A percentile compares a stretch with the other conserved stretches of the same genome.
Conservation (phyloP, 164 flowering plant species). For the Malania oleifera region DNA sequence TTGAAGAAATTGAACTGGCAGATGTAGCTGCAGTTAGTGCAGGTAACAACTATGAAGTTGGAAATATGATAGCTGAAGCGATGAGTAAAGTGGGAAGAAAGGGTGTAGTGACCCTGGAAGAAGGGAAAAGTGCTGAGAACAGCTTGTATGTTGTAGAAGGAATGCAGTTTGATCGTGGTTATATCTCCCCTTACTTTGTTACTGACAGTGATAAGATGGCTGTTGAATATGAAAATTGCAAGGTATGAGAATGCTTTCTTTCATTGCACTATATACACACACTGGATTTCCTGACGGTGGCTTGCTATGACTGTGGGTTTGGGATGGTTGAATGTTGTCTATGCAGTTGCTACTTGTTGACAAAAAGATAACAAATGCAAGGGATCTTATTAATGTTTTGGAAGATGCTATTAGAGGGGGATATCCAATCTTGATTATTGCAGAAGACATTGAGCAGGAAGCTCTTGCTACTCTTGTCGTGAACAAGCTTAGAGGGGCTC, state of each 20-base stretch:
- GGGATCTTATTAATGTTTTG: constrained; percentile 69
- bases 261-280: too few species aligned
- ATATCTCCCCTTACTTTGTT: constrained; percentile 81
- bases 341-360: constrained; percentile 90
- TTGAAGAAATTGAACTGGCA: constrained; percentile 77
- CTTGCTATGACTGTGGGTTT: constrained; percentile 12
- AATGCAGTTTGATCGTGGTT: constrained; percentile 94
- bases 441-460: constrained; percentile 80
- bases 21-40: constrained; percentile 93
- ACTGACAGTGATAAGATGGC: constrained; percentile 59
- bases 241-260: too few species aligned
- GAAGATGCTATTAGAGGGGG: constrained; percentile 71
- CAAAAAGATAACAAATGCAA: constrained; percentile 63
- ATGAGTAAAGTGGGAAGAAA: constrained; percentile 60
- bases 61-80: constrained; percentile 82
- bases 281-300: constrained; percentile 1
- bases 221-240: constrained; percentile 70
- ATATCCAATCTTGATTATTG: constrained; percentile 68
- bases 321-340: constrained; percentile 20
- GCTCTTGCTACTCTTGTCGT: constrained; percentile 77
- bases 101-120: constrained; percentile 72
- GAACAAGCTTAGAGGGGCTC: constrained; percentile 70
- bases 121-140: constrained; percentile 58
- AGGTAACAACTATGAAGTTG: constrained; percentile 78
- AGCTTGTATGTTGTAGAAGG: constrained; percentile 69